phyloP scores from a whole-genome alignment of 2,329 filamentous ascomycete species.

The Colletotrichum sp. region DNA sequence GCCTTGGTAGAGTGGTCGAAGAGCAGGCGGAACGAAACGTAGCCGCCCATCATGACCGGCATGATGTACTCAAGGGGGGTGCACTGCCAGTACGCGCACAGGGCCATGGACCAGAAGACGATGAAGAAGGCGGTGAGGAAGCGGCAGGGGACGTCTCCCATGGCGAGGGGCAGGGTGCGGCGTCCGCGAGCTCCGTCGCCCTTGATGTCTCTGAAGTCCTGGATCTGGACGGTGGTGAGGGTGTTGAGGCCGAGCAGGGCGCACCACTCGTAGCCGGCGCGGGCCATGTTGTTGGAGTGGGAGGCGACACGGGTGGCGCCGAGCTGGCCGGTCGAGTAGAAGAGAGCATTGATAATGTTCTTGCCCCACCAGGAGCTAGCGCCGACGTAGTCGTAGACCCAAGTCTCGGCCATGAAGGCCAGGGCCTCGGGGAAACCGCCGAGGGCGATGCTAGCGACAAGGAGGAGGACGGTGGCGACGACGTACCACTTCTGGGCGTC shows the following conservation, averaged over 20 bases:
- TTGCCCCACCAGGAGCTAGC: slow-evolving; percentile 33
- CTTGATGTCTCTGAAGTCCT: not conserved
- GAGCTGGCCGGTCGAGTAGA: slow-evolving; percentile 8
- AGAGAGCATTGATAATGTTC: slow-evolving; percentile 23
- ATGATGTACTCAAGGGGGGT: not conserved
- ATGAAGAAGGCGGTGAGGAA: slow-evolving; percentile 21
- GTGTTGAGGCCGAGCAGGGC: slow-evolving; percentile 23
- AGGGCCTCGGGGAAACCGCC: slow-evolving; percentile 29
- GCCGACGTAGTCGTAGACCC: slow-evolving; percentile 45
- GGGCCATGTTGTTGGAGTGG: slow-evolving; percentile 10
- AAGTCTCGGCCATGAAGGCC: slow-evolving; percentile 35
- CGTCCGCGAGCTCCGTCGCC: slow-evolving; percentile 26
- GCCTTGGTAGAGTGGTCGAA: not conserved
- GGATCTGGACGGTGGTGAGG: slow-evolving; percentile 22
- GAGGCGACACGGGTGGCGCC: not conserved
- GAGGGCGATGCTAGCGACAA: slow-evolving; percentile 27
- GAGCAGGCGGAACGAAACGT: not conserved
- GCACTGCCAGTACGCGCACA: not conserved
- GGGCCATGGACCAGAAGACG: slow-evolving; percentile 20
- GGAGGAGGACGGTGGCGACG: slow-evolving; percentile 23
- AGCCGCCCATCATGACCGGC: not conserved
- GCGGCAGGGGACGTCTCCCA: slow-evolving; percentile 25
- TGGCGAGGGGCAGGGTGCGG: slow-evolving; percentile 25
- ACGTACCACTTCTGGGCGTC: slow-evolving; percentile 28
- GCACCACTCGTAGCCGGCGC: slow-evolving; percentile 23